These are phyloP conservation scores for Hypoxylon crocopeplum DNA, from an alignment of 495 filamentous ascomycete genomes.

Conservation along the genomic window DNA sequence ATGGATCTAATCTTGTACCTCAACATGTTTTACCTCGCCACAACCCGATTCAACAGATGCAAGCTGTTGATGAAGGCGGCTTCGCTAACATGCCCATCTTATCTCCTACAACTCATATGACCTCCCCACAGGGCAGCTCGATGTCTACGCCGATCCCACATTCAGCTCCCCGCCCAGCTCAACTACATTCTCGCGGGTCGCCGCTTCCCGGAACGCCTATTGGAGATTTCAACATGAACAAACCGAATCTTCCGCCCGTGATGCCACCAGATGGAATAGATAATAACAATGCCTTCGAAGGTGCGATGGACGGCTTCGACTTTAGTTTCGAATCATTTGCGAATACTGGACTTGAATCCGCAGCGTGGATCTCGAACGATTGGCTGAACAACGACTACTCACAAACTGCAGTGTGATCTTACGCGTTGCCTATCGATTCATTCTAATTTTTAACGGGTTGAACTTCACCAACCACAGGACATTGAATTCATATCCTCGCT, in stretches of 20 bases:
- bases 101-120: conserved; percentile 31
- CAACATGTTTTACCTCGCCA: conserved; percentile 33
- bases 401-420: conserved; percentile 35
- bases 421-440: no score
- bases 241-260: conserved; percentile 32
- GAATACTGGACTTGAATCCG: conserved; percentile 38
- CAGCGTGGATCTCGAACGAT: conserved; percentile 42
- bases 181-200: conserved; percentile 31
- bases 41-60: conserved; percentile 35
- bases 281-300: conserved; percentile 47
- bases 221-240: conserved; percentile 31
- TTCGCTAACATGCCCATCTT: conserved; percentile 34
- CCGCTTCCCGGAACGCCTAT: conserved; percentile 32
- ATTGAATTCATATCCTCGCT: no score
- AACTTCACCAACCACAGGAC: no score
- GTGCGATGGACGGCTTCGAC: conserved; percentile 45
- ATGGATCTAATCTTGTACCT: conserved; percentile 15
- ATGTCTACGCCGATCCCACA: conserved; percentile 37
- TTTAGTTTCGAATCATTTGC: conserved; percentile 43
- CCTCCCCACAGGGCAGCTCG: conserved; percentile 32
- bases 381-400: conserved; percentile 42
- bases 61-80: conserved; percentile 38
- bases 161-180: conserved; percentile 17
- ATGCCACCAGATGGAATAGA: conserved; percentile 38
- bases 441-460: no score